Percentiles rank a stretch among this genome's conserved stretches.
These are phyloP conservation scores for Cucurbita ficifolia DNA, from an alignment of 306 rosid genomes.

Conservation along the genomic window DNA sequence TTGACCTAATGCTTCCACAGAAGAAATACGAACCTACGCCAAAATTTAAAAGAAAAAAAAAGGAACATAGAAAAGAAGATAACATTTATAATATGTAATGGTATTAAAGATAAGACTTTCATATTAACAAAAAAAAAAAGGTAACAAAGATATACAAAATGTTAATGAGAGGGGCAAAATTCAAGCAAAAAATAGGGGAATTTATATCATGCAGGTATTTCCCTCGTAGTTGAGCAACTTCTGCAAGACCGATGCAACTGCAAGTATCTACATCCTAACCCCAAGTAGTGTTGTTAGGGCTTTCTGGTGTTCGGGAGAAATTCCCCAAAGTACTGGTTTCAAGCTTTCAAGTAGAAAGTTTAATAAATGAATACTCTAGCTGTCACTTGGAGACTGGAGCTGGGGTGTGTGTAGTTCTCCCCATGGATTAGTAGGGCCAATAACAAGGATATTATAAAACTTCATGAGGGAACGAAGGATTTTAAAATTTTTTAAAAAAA, in stretches of 20 bases:
- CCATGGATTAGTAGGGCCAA: neutral
- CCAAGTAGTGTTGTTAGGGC: neutral
- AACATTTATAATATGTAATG: conserved; percentile 1
- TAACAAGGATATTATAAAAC: neutral
- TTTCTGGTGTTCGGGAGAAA: neutral
- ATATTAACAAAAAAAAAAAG: neutral
- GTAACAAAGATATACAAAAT: neutral
- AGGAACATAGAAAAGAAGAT: conserved; percentile 7
- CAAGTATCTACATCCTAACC: neutral
- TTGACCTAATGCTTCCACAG: conserved; percentile 90
- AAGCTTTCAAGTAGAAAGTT: neutral
- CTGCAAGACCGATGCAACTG: conserved; percentile 1
- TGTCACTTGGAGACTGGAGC: neutral
- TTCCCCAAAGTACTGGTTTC: neutral
- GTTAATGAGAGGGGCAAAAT: neutral
- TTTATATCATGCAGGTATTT: neutral
- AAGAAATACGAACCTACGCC: conserved; percentile 57
- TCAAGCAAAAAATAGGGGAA: neutral
- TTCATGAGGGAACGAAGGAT: neutral
- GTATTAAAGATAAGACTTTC: neutral
- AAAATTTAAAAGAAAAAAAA: neutral
- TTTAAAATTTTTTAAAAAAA: no score
- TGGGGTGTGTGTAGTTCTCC: neutral
- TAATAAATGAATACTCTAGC: neutral
- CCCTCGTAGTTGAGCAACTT: neutral